Base-by-base conservation (phyloP, 495 filamentous ascomycete genomes). In the Terfezia claveryi region DNA sequence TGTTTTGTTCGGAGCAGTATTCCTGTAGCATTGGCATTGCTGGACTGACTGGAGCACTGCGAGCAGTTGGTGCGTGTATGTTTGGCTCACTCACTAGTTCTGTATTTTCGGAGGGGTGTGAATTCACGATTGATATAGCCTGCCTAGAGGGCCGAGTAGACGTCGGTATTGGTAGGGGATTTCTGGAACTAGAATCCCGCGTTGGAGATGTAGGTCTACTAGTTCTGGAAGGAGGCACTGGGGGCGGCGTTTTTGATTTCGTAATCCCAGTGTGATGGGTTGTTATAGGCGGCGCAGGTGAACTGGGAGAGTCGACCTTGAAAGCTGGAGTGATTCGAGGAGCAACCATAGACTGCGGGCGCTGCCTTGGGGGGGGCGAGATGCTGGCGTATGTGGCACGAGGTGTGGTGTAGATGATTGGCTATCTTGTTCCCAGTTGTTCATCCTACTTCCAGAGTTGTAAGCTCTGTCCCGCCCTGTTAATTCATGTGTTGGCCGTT, bases 251-350 rank as follows among this genome's bases (percentile, higher is more conserved):
- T 10, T 20, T 20, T 10, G 50, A 51, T 51, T 12, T 17, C 14
- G n/a, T 7, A 17, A n/a, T 23, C 16, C 50, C 23, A 20, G 14
- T 12, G 11, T 23, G 23, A 6, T 51, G 12, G 0, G 23, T 17
- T 51, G 41, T 46, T 14, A 46, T 14, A 46, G 50, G 11, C 50
- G 50, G 50, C 6, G 81, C 79, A 20, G 85, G 85, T 53, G 86
- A 88, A 36, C 74, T 74, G 0, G 85, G 85, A 10, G 85, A 81
- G 49, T 88, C 77, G 16, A 92, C 70, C 0, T 76, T 77, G 53
- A 92, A 73, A 1, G 79, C 75, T 10, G 86, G 85, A 10, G 82
- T 72, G 63, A 23, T 66, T 58, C 17, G 67, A 20, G 41, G 12
- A 2, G 41, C 4, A 20, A 14, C 41, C 41, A 46, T 46, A 4